phyloP scores from a whole-genome alignment of 352 stramenopile species.

The Globisporangium takayamanum region DNA sequence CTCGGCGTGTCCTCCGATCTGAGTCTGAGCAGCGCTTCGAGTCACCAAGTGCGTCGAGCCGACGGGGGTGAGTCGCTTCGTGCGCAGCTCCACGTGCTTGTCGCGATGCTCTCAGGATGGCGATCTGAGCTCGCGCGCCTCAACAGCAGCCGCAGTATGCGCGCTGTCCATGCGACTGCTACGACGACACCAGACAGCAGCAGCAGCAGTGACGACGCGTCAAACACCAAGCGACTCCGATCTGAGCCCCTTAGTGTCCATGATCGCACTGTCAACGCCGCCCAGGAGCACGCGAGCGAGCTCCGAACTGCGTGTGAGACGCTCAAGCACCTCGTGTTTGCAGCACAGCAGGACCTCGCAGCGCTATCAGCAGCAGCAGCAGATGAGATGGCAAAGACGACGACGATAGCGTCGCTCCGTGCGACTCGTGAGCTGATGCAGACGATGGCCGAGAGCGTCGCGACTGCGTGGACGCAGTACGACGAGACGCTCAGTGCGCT shows the following conservation, averaged over 20 bases:
- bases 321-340: slow-evolving; percentile 33
- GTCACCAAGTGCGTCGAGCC: neutral
- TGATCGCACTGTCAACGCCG: neutral
- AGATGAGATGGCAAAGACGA: slow-evolving; percentile 1
- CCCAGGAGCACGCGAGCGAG: slow-evolving; percentile 21
- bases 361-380: neutral
- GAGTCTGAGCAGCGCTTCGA: neutral
- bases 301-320: slow-evolving; percentile 45
- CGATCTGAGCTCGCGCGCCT: neutral
- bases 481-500: slow-evolving; percentile 8
- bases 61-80: neutral
- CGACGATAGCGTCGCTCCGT: neutral
- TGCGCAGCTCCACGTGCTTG: neutral
- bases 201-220: slow-evolving; percentile 2
- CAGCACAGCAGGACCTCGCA: slow-evolving; percentile 33
- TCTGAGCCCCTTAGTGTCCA: no score
- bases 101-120: neutral
- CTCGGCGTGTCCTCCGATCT: neutral
- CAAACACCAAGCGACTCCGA: neutral
- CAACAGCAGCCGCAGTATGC: slow-evolving; percentile 1
- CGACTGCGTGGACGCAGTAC: slow-evolving; percentile 14
- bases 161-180: neutral
- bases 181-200: neutral
- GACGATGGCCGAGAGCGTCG: slow-evolving; percentile 17
- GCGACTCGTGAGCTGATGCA: slow-evolving; percentile 16